Conservation (phyloP, 176 grass and related monocot genomes). For the Echinochloa phyllopogon region DNA sequence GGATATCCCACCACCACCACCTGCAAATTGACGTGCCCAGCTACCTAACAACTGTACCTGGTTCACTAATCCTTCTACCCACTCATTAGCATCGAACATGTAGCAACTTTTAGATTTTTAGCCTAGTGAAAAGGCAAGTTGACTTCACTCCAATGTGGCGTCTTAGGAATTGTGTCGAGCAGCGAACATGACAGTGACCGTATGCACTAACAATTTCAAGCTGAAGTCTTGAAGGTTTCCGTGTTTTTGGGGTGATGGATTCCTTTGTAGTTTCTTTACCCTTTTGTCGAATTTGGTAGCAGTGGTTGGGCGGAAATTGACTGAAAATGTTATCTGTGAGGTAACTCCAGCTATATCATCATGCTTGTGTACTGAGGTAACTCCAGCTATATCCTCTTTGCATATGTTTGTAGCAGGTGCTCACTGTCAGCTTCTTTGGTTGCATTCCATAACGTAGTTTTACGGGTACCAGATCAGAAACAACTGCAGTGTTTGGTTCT, state of each 20-base stretch:
- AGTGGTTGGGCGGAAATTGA: background rate
- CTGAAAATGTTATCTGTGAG: background rate
- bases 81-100: slow-evolving; percentile 20
- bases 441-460: background rate
- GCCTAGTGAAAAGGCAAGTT: background rate
- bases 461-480: background rate
- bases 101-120: slow-evolving; percentile 25
- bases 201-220: slow-evolving; percentile 9
- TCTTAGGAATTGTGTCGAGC: background rate
- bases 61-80: slow-evolving; percentile 32
- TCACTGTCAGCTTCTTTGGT: background rate
- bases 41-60: slow-evolving; percentile 14
- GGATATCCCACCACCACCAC: slow-evolving; percentile 57
- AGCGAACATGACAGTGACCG: background rate
- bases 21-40: slow-evolving; percentile 2
- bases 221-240: background rate
- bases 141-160: background rate
- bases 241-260: background rate
- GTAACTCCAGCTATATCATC: background rate
- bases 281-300: slow-evolving; percentile 3
- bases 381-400: slow-evolving; percentile 1
- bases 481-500: background rate
- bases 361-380: background rate
- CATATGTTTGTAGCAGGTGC: background rate
- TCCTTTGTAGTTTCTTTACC: background rate